Evolutionary conservation across 2,329 filamentous ascomycete genomes (phyloP).

Genomic region (Epichloe festucae): DNA sequence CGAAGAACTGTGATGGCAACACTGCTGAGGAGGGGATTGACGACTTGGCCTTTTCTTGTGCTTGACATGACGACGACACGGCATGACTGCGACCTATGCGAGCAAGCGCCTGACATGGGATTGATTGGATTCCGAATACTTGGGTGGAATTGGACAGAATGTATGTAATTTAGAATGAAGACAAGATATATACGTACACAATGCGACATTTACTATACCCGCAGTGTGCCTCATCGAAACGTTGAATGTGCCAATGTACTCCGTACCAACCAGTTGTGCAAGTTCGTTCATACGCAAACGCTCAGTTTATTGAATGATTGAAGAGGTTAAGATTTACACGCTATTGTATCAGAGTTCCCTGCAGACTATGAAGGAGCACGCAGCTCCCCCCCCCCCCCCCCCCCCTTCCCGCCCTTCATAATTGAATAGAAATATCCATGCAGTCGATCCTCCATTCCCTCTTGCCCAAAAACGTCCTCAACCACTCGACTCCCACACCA

Average conservation of each 20-base stretch:
- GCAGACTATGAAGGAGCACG: too few relatives aligned
- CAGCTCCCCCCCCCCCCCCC: not conserved
- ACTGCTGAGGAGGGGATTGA: not conserved
- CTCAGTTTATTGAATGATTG: too few relatives aligned
- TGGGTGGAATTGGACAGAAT: not conserved
- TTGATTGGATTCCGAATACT: not conserved
- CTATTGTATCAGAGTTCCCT: not conserved
- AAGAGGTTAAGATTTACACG: not conserved
- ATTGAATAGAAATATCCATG: constrained; percentile 71
- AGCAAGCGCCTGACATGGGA: not conserved
- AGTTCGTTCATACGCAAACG: not conserved
- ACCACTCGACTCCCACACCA: constrained; percentile 71
- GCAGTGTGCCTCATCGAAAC: too few relatives aligned
- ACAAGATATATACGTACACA: not conserved
- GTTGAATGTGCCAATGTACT: too few relatives aligned
- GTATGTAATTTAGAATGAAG: not conserved
- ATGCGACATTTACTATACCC: not conserved
- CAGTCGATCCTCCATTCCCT: constrained; percentile 87
- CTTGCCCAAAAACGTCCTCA: constrained; percentile 66
- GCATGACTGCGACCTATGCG: not conserved
- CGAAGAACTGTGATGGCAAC: not conserved
- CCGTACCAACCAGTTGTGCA: not conserved
- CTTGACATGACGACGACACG: not conserved
- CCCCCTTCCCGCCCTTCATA: constrained; percentile 21
- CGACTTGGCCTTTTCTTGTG: not conserved